Evolutionary conservation across 768 basidiomycete genomes (phyloP).

Genomic region (Tulasnella sp.): DNA sequence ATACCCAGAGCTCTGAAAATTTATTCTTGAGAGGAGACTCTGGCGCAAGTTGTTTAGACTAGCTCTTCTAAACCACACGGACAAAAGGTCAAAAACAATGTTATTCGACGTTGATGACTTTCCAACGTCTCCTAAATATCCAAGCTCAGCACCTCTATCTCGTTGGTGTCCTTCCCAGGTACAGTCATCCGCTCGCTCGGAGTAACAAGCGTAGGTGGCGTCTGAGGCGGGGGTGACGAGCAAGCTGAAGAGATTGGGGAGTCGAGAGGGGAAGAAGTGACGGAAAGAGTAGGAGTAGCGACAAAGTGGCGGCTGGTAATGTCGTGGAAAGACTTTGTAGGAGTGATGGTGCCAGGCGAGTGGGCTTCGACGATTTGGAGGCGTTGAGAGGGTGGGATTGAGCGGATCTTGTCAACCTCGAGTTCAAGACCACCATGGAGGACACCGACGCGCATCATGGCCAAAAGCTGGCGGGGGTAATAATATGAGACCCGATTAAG

Average conservation of each 20-base stretch:
- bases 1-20: too few relatives aligned
- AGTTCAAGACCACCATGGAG: conserved; percentile 54
- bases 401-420: conserved; percentile 55
- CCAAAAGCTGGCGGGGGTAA: conserved; percentile 42
- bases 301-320: conserved; percentile 6
- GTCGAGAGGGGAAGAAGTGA: conserved; percentile 22
- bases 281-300: conserved; percentile 21
- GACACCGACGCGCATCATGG: conserved; percentile 60
- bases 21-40: too few relatives aligned
- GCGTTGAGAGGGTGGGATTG: conserved; percentile 68
- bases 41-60: too few relatives aligned
- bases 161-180: not conserved
- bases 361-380: conserved; percentile 53
- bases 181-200: not conserved
- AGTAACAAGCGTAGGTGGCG: conserved; percentile 9
- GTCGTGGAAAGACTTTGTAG: not conserved
- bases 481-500: not conserved
- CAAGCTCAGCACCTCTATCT: conserved; percentile 24
- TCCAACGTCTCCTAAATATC: not conserved
- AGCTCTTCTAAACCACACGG: too few relatives aligned
- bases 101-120: not conserved
- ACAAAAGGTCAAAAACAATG: not conserved
- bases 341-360: not conserved
- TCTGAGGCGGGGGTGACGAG: conserved; percentile 22
- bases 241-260: conserved; percentile 24